Percentiles rank a stretch among this genome's conserved stretches.
Evolutionary conservation across 2,329 filamentous ascomycete species (phyloP).

Genomic region (Fusarium euwallaceae): DNA sequence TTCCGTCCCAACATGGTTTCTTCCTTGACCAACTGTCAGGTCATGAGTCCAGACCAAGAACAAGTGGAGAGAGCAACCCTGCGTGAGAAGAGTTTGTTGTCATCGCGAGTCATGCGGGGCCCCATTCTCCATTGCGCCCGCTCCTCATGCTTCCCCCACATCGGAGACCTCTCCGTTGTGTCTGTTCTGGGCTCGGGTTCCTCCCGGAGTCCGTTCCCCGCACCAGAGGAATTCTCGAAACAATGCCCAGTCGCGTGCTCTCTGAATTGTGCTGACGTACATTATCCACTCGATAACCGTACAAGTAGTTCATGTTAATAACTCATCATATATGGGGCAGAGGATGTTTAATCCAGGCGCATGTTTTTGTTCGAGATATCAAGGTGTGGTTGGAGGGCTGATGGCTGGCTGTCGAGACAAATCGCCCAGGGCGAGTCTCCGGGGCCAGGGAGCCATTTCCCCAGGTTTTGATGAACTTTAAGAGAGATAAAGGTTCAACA

Average conservation of each 20-base stretch:
- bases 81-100: background rate
- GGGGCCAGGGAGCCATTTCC: no score
- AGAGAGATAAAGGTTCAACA: background rate
- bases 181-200: background rate
- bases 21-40: background rate
- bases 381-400: background rate
- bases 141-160: background rate
- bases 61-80: background rate
- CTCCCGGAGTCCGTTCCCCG: background rate
- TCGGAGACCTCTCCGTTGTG: background rate
- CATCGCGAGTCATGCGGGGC: background rate
- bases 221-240: background rate
- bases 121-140: background rate
- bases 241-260: background rate
- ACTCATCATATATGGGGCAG: background rate
- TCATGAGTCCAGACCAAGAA: background rate
- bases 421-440: no score
- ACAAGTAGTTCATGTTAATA: background rate
- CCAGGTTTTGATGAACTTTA: background rate
- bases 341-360: background rate
- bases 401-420: no score
- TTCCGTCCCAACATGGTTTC: background rate
- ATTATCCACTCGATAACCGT: background rate
- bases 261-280: background rate
- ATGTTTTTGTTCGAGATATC: background rate